phyloP scores from a whole-genome alignment of 108 stramenopile genomes.

The Cylindrotheca closterium region DNA sequence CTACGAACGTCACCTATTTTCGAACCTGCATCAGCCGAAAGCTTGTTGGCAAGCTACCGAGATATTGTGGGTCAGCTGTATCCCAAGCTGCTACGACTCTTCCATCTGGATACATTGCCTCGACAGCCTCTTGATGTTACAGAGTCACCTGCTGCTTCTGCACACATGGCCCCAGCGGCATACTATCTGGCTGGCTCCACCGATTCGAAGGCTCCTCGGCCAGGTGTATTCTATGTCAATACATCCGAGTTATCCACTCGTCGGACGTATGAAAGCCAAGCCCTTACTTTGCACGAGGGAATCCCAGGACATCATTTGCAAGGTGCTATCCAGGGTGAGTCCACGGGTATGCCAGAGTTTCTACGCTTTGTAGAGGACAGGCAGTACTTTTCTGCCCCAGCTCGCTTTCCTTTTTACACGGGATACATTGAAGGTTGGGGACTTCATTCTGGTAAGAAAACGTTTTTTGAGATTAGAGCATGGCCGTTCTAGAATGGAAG shows the following conservation, averaged over 20 bases:
- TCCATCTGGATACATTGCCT: slow-evolving; percentile 46
- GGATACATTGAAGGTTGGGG: slow-evolving; percentile 70
- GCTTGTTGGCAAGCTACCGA: slow-evolving; percentile 46
- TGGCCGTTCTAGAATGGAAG: too few relatives aligned
- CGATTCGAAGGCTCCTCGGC: slow-evolving; percentile 29
- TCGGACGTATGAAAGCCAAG: slow-evolving; percentile 47
- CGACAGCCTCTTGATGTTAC: slow-evolving; percentile 38
- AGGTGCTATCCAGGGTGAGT: slow-evolving; percentile 46
- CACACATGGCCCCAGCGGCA: slow-evolving; percentile 50
- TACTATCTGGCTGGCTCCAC: slow-evolving; percentile 50
- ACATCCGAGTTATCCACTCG: slow-evolving; percentile 44
- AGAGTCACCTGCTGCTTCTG: slow-evolving; percentile 38
- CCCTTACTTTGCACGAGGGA: slow-evolving; percentile 51
- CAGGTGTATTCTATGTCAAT: slow-evolving; percentile 59
- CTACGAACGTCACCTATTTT: slow-evolving; percentile 40
- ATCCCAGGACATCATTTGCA: slow-evolving; percentile 66
- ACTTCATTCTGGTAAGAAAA: slow-evolving; percentile 36
- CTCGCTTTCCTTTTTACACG: slow-evolving; percentile 65
- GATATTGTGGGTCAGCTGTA: slow-evolving; percentile 42
- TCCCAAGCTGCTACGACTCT: slow-evolving; percentile 45
- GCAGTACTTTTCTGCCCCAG: slow-evolving; percentile 57
- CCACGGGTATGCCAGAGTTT: slow-evolving; percentile 36
- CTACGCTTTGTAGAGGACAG: slow-evolving; percentile 48
- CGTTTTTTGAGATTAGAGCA: too few relatives aligned
- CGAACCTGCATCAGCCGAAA: slow-evolving; percentile 31